Evolutionary conservation across 2,329 filamentous ascomycete genomes (phyloP), one percentile per base, ranked within the genome.

Genomic region (Trichoderma gracile): DNA sequence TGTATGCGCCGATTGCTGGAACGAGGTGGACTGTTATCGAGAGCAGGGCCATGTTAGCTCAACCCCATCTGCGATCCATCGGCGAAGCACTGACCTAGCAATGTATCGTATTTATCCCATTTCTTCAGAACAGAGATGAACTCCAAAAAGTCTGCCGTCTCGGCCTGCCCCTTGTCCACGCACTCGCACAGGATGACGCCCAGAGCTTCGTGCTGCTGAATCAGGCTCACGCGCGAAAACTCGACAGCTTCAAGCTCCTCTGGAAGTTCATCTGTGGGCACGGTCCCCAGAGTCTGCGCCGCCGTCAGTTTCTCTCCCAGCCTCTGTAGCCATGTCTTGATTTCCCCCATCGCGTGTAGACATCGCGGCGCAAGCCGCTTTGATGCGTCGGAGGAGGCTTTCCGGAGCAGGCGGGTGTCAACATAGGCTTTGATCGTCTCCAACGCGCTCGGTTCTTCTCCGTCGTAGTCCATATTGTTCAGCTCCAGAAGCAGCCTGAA

Each of bases 191-290:
- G 79, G 60, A 97, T 90, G n/a, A 92, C 84, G 14, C 89, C 89
- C 17, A 99, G 80, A 17, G 90, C 86, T 74, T 99, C 94, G 73
- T 99, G 96, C 75, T 99, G 94, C 72, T 92, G 89, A 23, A 89
- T 86, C 58, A 99, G 82, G 72, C 92, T 96, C 69, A 86, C 80
- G 50, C 89, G 87, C 71, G 96, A 91, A 71, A 91, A 91, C 70
- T 93, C 89, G 67, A 96, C 84, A 3, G 89, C 89, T 73, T 96
- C 91, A 69, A 89, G 82, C 64, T 89, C 82, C 68, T 93, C 90
- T 10, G 83, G 82, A 50, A 79, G 74, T 61, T 72, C 74, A 47
- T 77, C 75, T 5, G 83, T 77, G 27, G 83, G 82, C 7, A 80
- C 80, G 68, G 90, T 86, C 4, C 91, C 90, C 14, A 97, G 83